Evolutionary conservation across 176 grass and related monocot species (phyloP), one percentile per base, ranked within the genome.

Genomic region (Poa pratensis): DNA sequence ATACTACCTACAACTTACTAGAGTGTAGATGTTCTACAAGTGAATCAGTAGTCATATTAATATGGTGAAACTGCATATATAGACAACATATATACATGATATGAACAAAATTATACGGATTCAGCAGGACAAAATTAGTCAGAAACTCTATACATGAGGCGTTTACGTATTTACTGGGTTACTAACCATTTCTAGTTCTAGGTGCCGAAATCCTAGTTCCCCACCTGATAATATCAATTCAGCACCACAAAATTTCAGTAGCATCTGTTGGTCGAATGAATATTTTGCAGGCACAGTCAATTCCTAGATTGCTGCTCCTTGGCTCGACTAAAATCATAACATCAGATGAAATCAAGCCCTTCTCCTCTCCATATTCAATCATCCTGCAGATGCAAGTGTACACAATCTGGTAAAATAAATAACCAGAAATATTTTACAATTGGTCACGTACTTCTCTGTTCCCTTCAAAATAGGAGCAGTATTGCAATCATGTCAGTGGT

Each of bases 281-380:
- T 88, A 90, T 35, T 93, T 50, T 43, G 82, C 87, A 69, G 91
- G 94, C 85, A 97, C 75, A 94, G 68, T 26, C 89, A 52, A 91
- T 94, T 39, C 91, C 94, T 27, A 92, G 88, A 88, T 94, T 97
- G 62, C 91, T 92, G 53, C 94, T 87, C 12, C 91, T 97, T 28
- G 82, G 82, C 35, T 88, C 91, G 7, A 97, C 59, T 37, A 45
- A 10, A 45, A 1, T 45, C 9, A 85, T 94, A 52, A 85, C 28
- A 30, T 89, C 91, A 80, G 89, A 87, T 45, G 76, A 82, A 64
- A 97, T 94, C 35, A 97, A 70, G 6, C 89, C 89, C 68, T 86
- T 97, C 82, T 97, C 87, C 82, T 97, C 94, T 51, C 89, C 94
- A 87, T 92, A 89, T 80, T n/a, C n/a, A n/a, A n/a, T n/a, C n/a